Base-by-base conservation (phyloP, 139 green algal genomes). In the Bryopsis sp. region DNA sequence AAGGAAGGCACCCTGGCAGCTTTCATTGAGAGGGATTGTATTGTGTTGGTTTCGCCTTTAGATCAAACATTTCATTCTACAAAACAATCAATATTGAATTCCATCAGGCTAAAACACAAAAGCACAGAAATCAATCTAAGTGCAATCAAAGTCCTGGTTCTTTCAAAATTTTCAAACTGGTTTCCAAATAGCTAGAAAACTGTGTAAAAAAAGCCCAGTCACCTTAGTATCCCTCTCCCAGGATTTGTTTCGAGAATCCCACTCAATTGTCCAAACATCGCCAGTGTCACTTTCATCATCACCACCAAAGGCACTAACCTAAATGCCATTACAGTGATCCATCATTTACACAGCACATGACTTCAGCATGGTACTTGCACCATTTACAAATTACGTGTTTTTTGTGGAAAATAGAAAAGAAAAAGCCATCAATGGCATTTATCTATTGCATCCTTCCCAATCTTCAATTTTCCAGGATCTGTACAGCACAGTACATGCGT, bases 251-350 rank as follows among this genome's bases (percentile, higher is more conserved):
- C 43, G 11, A 19, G 11, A 11, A 19, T 54, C 43, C 43, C 43
- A 54, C 19, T 54, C 43, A 26, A 54, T 54, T 19, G 19, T 54
- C 43, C 43, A 54, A 11, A 26, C 43, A 54, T 54, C 43, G 11
- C 43, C 43, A 54, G 15, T 19, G 19, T 54, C 43, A 19, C 43
- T 54, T 11, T 54, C 43, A 26, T 19, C 43, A 54, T 54, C 43
- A 26, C 43, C 43, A 54, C 43, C 43, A 54, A 54, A 54, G 43
- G 43, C 43, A 54, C 43, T 54, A 26, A 54, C 19, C 43, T 54
- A 19, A 11, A 54, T 26, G 19, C 15, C 11, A 26, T 11, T 19
- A 19, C 11, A 54, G 19, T 11, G 15, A 54, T 11, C 11, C 43
- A 54, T 11, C 43, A 54, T 54, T 54, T 19, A 54, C 15, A 19